Evolutionary conservation across 1,139 yeast genomes (phyloP), one percentile per base, ranked within the genome.

Genomic region (Sugiyamaella novakii): DNA sequence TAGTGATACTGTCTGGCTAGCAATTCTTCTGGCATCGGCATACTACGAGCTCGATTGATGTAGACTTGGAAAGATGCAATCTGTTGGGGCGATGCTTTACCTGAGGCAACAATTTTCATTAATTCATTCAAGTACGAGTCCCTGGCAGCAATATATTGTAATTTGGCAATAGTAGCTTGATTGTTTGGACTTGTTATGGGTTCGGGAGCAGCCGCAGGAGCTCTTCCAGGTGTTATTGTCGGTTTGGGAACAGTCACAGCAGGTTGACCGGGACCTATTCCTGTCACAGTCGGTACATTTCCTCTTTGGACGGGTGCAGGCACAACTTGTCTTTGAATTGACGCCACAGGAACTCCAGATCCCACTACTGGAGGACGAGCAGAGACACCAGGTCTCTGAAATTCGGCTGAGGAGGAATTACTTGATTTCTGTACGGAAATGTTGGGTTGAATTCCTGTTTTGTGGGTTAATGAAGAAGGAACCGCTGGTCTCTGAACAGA

Each of bases 71-170:
- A 89, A 34, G 80, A 80, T 29, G 78, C 72, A 19, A 91, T 84
- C 63, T 88, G 92, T 6, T 77, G 81, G 1, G 79, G 77, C 0
- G 81, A 66, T 0, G 96, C 96, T 25, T 73, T 75, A 1, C 96
- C 95, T 53, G 83, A 78, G 0, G 98, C 96, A 1, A 91, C 96
- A 5, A 76, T 77, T 54, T 83, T 81, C 96, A 91, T 88, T 47
- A 91, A 69, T 1, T 77, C 70, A 57, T 81, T 84, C 46, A 91
- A 68, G 5, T 81, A 76, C 1, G 79, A 75, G 59, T 89, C 95
- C 3, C 77, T 74, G 40, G 86, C 76, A 0, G 97, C 97, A 66
- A 91, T 81, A 1, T 84, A 75, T 58, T 89, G 89, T 58, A 91
- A 75, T 60, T 89, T 87, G 5, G 83, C 79, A 56, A 91, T 87